Conservation (phyloP, 73 alveolate species). For the Paramecium sexaurelia region DNA sequence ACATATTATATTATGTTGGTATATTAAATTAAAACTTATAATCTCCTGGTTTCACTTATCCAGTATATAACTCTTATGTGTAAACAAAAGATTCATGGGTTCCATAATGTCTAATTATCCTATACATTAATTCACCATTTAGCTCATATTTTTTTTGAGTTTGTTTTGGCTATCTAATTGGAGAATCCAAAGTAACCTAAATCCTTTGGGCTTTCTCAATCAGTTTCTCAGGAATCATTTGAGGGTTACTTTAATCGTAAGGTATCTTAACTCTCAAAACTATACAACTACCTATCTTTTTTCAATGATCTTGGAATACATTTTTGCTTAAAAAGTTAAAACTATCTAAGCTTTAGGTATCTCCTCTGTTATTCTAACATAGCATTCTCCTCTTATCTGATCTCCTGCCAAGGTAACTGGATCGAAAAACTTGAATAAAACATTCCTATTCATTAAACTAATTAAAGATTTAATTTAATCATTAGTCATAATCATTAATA, state of each 20-base stretch:
- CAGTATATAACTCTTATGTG: slow-evolving; percentile 16
- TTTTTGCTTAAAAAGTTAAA: not conserved
- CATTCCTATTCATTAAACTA: slow-evolving; percentile 13
- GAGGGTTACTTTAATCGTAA: slow-evolving; percentile 6
- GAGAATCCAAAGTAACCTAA: not conserved
- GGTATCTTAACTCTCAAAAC: not conserved
- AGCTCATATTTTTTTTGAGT: slow-evolving; percentile 50
- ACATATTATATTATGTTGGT: not conserved
- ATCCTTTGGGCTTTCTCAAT: not conserved
- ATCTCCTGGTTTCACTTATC: slow-evolving; percentile 35
- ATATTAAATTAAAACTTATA: slow-evolving; percentile 28
- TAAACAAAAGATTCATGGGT: not conserved
- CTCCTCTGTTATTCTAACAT: not conserved
- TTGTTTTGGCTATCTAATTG: not conserved
- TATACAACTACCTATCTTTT: not conserved
- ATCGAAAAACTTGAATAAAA: not conserved
- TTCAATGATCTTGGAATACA: not conserved
- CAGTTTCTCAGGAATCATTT: slow-evolving; percentile 44
- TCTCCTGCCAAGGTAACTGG: slow-evolving; percentile 46
- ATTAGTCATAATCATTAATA: not conserved
- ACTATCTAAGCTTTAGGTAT: not conserved
- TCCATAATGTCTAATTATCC: slow-evolving; percentile 38
- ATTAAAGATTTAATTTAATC: not conserved
- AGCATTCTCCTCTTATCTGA: not conserved
- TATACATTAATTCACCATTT: not conserved